Evolutionary conservation across 352 stramenopile species (phyloP), one percentile per base, ranked within the genome.

Genomic region (Phytophthora ramorum): DNA sequence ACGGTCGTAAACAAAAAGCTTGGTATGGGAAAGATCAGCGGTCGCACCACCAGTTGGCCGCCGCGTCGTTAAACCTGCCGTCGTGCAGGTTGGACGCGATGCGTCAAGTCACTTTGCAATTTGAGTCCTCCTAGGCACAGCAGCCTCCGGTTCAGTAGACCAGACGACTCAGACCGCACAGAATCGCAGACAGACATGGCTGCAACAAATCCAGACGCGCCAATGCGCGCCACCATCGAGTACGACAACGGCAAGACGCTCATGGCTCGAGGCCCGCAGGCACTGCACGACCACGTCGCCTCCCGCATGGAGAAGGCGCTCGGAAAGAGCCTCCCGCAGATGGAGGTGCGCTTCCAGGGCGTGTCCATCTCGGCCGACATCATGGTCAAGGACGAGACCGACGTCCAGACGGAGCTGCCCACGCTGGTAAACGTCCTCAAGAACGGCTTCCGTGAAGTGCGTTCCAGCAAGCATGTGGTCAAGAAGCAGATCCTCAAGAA

Each of bases 401-500:
- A 73, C n/a, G 13, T 63, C 44, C 64, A 61, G 40, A 45, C 49
- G 1, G 67, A 71, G 51, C 41, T 74, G 2, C 66, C 66, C 5
- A 69, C 67, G 6, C 54, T 75, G 1, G 7, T 35, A n/a, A 79
- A 76, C 30, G 49, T 44, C 6, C 13, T 78, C 30, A 65, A 59
- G 45, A 76, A 62, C 46, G 50, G 37, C 19, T 14, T 75, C 17
- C 45, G 44, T 22, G 52, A 28, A 28, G 24, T 28, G 24, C 24
- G 24, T 28, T 28, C 70, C 17, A 87, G 63, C 35, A 79, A 79
- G 22, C 63, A 65, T 48, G 40, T 45, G 0, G 61, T 73, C 19
- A 66, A 34, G 41, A 87, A 86, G 47, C 45, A 79, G 17, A 74
- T 86, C 20, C 63, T 83, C 9, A 62, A 69, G 26, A 55, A 79